Percentiles rank a stretch among this genome's conserved stretches.
Evolutionary conservation across 495 filamentous ascomycete species (phyloP).

Genomic region (Lasiosphaeris hirsuta): DNA sequence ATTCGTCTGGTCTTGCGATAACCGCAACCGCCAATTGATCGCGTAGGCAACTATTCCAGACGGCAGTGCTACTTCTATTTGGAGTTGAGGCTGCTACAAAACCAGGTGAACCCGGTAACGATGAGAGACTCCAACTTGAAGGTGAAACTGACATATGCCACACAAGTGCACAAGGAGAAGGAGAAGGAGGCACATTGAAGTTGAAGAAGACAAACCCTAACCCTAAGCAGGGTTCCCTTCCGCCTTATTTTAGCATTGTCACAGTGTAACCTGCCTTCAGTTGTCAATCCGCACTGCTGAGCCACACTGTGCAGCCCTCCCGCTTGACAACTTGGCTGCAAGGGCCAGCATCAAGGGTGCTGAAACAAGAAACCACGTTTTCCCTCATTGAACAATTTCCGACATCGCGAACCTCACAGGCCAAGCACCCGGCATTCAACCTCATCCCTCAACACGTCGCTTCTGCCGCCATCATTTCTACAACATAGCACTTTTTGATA

Average conservation of each 20-base stretch:
- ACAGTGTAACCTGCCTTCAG: too few relatives aligned
- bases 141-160: too few relatives aligned
- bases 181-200: too few relatives aligned
- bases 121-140: too few relatives aligned
- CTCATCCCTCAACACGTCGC: neutral
- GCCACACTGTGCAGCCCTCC: slow-evolving; percentile 6
- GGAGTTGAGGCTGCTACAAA: too few relatives aligned
- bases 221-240: neutral
- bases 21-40: neutral
- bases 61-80: too few relatives aligned
- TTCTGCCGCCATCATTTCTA: neutral
- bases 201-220: too few relatives aligned
- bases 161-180: too few relatives aligned
- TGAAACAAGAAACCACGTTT: slow-evolving; percentile 29
- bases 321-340: slow-evolving; percentile 1
- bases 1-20: neutral
- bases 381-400: slow-evolving; percentile 17
- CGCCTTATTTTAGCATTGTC: neutral
- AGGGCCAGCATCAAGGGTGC: slow-evolving; percentile 6
- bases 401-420: slow-evolving; percentile 5
- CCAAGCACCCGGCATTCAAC: neutral
- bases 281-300: neutral
- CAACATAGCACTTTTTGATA: slow-evolving; percentile 7
- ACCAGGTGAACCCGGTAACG: too few relatives aligned
- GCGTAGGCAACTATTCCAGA: too few relatives aligned